Percentiles rank a stretch among this genome's conserved stretches.
Conservation (phyloP, 805 yeast genomes). For the Candida nemodendra region DNA sequence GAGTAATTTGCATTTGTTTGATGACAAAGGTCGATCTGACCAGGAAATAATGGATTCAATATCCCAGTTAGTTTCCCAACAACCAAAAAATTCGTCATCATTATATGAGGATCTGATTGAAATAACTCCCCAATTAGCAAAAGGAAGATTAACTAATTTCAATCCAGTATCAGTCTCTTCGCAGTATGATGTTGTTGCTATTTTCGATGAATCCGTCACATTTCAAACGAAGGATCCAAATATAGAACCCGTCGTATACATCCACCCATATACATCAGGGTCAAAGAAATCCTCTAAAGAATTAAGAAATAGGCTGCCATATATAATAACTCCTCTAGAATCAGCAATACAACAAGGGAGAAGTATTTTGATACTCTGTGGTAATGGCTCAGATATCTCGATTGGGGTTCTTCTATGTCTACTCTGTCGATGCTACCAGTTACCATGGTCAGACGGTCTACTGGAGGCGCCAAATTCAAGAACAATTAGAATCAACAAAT, state of each 20-base stretch:
- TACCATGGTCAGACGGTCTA: slow-evolving; percentile 3
- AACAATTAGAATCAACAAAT: slow-evolving; percentile 15
- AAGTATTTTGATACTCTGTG: slow-evolving; percentile 51
- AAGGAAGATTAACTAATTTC: slow-evolving; percentile 5
- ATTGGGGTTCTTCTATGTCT: slow-evolving; percentile 56
- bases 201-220: slow-evolving; percentile 16
- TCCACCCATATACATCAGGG: slow-evolving; percentile 20
- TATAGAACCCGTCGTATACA: slow-evolving; percentile 20
- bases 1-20: slow-evolving; percentile 36
- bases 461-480: not conserved
- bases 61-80: not conserved
- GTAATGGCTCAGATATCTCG: slow-evolving; percentile 64
- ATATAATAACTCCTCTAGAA: slow-evolving; percentile 35
- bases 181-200: slow-evolving; percentile 28
- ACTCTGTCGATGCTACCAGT: slow-evolving; percentile 42
- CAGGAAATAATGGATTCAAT: slow-evolving; percentile 25
- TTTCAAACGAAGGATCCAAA: slow-evolving; percentile 12
- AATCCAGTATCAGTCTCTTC: not conserved
- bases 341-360: slow-evolving; percentile 4
- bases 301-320: slow-evolving; percentile 48
- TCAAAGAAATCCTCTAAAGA: slow-evolving; percentile 68
- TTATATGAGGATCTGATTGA: slow-evolving; percentile 4
- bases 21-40: slow-evolving; percentile 29
- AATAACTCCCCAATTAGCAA: slow-evolving; percentile 9
- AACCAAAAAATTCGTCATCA: not conserved